Conservation (phyloP, 345 rosid genomes). For the Bruguiera gymnorhiza region DNA sequence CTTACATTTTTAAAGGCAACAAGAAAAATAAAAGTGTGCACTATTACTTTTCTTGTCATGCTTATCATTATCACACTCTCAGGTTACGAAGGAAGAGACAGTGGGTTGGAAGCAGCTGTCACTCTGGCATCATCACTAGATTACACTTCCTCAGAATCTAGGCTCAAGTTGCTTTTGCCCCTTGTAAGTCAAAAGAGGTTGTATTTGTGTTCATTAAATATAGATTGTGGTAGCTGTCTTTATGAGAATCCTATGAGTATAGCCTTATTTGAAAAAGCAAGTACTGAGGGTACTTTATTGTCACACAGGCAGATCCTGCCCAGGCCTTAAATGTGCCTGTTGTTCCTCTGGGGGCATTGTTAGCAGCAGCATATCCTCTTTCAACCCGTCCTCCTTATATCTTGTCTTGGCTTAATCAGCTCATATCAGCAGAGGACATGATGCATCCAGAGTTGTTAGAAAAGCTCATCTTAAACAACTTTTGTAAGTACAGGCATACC, state of each 20-base stretch:
- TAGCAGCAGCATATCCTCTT: slow-evolving; percentile 88
- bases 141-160: slow-evolving; percentile 78
- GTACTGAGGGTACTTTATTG: slow-evolving; percentile 19
- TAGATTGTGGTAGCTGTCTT: slow-evolving; percentile 10
- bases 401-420: slow-evolving; percentile 76
- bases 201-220: slow-evolving; percentile 6
- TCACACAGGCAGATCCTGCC: slow-evolving; percentile 87
- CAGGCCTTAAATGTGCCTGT: slow-evolving; percentile 90
- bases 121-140: slow-evolving; percentile 92
- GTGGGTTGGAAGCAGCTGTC: slow-evolving; percentile 63
- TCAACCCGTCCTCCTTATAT: slow-evolving; percentile 74
- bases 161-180: slow-evolving; percentile 82
- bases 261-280: slow-evolving; percentile 12
- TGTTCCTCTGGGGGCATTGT: slow-evolving; percentile 81
- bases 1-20: too few species aligned
- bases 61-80: slow-evolving; percentile 14
- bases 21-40: too few species aligned
- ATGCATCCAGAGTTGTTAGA: slow-evolving; percentile 91
- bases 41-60: neutral
- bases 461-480: slow-evolving; percentile 87
- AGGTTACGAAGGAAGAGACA: slow-evolving; percentile 77
- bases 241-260: slow-evolving; percentile 6
- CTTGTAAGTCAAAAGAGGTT: slow-evolving; percentile 52
- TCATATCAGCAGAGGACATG: slow-evolving; percentile 92
- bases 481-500: slow-evolving; percentile 54